phyloP scores from a whole-genome alignment of 495 filamentous ascomycete genomes.

The Daldinia grandis region DNA sequence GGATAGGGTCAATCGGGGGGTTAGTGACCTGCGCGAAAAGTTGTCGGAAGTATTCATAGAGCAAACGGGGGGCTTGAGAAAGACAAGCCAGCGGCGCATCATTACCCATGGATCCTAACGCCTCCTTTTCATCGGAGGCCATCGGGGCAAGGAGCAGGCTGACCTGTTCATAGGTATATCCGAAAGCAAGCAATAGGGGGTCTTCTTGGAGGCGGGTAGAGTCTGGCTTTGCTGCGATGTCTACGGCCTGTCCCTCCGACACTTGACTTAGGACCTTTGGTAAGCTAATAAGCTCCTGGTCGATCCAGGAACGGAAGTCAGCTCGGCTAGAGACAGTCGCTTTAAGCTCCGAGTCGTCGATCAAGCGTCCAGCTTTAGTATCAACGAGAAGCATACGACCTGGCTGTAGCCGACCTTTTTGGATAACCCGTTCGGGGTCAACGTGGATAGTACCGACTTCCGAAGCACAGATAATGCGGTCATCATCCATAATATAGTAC shows the following conservation, averaged over 20 bases:
- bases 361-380: constrained; percentile 92
- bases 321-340: constrained; percentile 82
- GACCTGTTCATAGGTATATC: constrained; percentile 97
- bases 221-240: constrained; percentile 73
- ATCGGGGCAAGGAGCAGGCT: constrained; percentile 93
- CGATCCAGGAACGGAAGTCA: constrained; percentile 89
- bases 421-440: constrained; percentile 87
- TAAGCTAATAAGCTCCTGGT: constrained; percentile 81
- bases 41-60: constrained; percentile 98
- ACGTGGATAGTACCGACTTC: constrained; percentile 96
- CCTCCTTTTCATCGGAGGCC: constrained; percentile 98
- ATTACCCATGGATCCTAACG: constrained; percentile 99
- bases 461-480: constrained; percentile 97
- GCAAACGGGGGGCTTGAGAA: constrained; percentile 84
- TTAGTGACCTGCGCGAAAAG: constrained; percentile 99
- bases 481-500: constrained; percentile 98
- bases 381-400: constrained; percentile 98
- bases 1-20: constrained; percentile 97
- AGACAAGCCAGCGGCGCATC: constrained; percentile 95
- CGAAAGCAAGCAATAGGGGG: constrained; percentile 84
- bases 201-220: constrained; percentile 83
- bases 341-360: constrained; percentile 95
- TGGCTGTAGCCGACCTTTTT: constrained; percentile 95
- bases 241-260: constrained; percentile 49
- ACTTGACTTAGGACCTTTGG: constrained; percentile 69